Conservation (phyloP, 1,284 basidiomycete genomes). For the Puccinia novopanici region DNA sequence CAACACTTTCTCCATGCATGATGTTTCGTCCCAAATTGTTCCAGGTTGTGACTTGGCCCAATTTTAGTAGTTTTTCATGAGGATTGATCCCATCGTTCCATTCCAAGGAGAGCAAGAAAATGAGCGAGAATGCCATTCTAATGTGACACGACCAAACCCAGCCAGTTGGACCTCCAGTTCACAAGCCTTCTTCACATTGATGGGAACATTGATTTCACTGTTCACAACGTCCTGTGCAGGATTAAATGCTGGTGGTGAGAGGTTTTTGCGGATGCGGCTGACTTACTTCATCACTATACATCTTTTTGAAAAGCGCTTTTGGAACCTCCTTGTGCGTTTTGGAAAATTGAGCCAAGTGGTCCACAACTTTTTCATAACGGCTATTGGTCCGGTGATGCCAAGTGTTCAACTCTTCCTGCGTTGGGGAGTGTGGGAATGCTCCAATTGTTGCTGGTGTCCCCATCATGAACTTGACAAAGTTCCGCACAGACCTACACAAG, state of each 20-base stretch:
- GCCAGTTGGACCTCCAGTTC: background rate
- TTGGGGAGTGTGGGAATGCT: background rate
- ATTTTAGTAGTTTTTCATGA: background rate
- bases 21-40: background rate
- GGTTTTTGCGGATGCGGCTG: background rate
- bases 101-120: background rate
- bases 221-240: background rate
- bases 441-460: background rate
- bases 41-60: conserved; percentile 10
- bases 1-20: background rate
- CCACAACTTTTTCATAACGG: background rate
- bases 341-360: background rate
- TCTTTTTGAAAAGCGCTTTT: background rate
- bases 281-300: background rate
- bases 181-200: background rate
- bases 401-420: background rate
- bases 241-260: background rate
- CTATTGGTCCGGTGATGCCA: background rate
- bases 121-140: background rate
- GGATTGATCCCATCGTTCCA: background rate
- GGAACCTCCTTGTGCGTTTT: background rate
- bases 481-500: background rate
- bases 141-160: background rate
- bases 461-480: conserved; percentile 6
- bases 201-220: background rate